These are phyloP conservation scores for Cutaneotrichosporon sp. DNA, from an alignment of 1,284 basidiomycete genomes.

Conservation along the genomic window DNA sequence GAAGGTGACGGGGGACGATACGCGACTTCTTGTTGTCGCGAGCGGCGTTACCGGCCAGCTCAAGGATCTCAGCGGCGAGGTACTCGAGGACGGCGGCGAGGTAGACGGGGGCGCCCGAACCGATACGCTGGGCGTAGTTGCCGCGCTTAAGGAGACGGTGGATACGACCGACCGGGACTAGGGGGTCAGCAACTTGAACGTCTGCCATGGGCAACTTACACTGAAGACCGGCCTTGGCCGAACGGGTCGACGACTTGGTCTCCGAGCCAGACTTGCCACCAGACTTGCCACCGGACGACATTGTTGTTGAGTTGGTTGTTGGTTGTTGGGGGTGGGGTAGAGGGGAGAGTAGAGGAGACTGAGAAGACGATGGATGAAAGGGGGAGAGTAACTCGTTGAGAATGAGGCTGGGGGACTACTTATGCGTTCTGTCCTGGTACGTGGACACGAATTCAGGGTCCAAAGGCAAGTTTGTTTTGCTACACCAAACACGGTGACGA, in stretches of 20 bases:
- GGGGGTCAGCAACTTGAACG: too few relatives aligned
- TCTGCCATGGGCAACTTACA: conserved; percentile 29
- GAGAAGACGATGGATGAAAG: too few relatives aligned
- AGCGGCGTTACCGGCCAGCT: conserved; percentile 75
- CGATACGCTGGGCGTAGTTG: conserved; percentile 73
- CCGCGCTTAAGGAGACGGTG: conserved; percentile 80
- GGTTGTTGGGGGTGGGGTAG: conserved; percentile 1
- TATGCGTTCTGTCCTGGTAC: too few relatives aligned
- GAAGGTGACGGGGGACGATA: conserved; percentile 87
- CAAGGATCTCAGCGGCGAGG: conserved; percentile 78
- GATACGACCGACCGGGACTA: conserved; percentile 79
- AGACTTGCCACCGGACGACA: conserved; percentile 54
- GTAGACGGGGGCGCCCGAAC: conserved; percentile 60
- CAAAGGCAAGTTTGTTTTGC: too few relatives aligned
- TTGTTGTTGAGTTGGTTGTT: conserved; percentile 45
- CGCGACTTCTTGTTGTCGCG: conserved; percentile 64
- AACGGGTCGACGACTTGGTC: conserved; percentile 63
- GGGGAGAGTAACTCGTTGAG: not conserved
- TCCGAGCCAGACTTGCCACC: conserved; percentile 52
- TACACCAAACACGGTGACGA: too few relatives aligned
- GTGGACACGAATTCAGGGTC: too few relatives aligned
- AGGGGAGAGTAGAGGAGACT: not conserved
- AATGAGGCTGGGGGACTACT: too few relatives aligned
- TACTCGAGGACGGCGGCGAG: conserved; percentile 63
- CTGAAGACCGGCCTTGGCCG: conserved; percentile 77